Conservation (phyloP, 495 filamentous ascomycete genomes). For the Penicillium manginii region DNA sequence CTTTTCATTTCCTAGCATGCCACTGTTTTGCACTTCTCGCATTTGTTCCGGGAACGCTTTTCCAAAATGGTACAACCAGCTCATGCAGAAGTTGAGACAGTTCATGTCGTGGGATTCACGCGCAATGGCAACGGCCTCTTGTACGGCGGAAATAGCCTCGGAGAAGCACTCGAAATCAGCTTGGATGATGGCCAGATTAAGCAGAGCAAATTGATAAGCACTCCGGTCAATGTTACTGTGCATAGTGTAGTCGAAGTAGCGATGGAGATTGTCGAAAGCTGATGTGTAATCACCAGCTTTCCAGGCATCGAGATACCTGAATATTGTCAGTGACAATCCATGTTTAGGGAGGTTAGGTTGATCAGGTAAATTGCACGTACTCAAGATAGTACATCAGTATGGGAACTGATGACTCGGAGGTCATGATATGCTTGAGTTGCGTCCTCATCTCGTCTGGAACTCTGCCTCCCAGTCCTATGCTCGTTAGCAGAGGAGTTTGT, state of each 20-base stretch:
- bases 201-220: conserved; percentile 96
- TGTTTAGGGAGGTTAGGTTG: neutral
- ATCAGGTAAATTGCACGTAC: conserved; percentile 43
- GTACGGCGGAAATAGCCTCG: conserved; percentile 91
- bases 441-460: conserved; percentile 69
- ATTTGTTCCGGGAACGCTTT: conserved; percentile 81
- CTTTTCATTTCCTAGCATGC: conserved; percentile 75
- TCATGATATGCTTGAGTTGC: conserved; percentile 68
- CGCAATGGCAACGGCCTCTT: conserved; percentile 88
- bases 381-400: conserved; percentile 77
- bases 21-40: conserved; percentile 67
- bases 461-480: conserved; percentile 63
- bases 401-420: conserved; percentile 66
- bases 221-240: conserved; percentile 73
- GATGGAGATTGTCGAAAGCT: conserved; percentile 88
- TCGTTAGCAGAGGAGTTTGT: conserved; percentile 28
- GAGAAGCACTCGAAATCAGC: conserved; percentile 91
- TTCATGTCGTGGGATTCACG: conserved; percentile 89
- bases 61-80: conserved; percentile 96
- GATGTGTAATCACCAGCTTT: conserved; percentile 85
- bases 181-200: conserved; percentile 91
- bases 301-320: conserved; percentile 87
- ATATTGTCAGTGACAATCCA: conserved; percentile 8
- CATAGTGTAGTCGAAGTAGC: conserved; percentile 98
- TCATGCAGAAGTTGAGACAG: conserved; percentile 93